Evolutionary conservation across 225 moss, liverwort and hornwort species (phyloP).

Genomic region (Antitrichia curtipendula): DNA sequence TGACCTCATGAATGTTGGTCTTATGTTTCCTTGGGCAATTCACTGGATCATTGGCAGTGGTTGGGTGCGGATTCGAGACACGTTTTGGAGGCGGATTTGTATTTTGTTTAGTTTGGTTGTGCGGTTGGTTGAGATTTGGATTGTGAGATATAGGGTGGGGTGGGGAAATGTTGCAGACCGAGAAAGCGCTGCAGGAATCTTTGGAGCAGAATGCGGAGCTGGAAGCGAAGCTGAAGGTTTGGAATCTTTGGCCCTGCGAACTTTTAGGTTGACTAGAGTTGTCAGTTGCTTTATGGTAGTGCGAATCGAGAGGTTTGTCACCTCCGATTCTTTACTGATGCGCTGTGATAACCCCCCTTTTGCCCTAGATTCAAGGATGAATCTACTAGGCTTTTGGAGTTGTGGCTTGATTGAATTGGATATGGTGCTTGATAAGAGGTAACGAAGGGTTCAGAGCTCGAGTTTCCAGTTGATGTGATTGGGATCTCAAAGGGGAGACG

Average conservation of each 20-base stretch:
- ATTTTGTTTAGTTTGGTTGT: not conserved
- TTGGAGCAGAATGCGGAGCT: constrained; percentile 5
- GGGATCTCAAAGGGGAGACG: not conserved
- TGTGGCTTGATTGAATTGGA: not conserved
- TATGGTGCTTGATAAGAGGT: not conserved
- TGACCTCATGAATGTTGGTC: not conserved
- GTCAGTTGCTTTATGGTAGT: not conserved
- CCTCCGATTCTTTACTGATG: not conserved
- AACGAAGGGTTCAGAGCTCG: not conserved
- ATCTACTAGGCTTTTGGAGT: not conserved
- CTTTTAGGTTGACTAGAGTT: not conserved
- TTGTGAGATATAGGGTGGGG: not conserved
- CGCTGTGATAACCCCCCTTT: too few relatives aligned
- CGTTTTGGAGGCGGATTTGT: not conserved
- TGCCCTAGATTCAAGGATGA: not conserved
- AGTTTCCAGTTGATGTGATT: not conserved
- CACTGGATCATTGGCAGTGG: not conserved
- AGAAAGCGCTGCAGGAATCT: constrained; percentile 9
- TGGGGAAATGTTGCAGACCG: not conserved
- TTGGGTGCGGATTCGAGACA: not conserved
- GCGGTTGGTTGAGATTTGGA: not conserved
- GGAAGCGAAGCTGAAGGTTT: not conserved
- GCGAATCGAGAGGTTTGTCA: not conserved
- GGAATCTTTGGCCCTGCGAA: not conserved
- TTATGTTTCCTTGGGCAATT: not conserved